A percentile compares a stretch with the other conserved stretches of the same genome.
Evolutionary conservation across 495 filamentous ascomycete genomes (phyloP).

Genomic region (Tetracladium marchalianum): DNA sequence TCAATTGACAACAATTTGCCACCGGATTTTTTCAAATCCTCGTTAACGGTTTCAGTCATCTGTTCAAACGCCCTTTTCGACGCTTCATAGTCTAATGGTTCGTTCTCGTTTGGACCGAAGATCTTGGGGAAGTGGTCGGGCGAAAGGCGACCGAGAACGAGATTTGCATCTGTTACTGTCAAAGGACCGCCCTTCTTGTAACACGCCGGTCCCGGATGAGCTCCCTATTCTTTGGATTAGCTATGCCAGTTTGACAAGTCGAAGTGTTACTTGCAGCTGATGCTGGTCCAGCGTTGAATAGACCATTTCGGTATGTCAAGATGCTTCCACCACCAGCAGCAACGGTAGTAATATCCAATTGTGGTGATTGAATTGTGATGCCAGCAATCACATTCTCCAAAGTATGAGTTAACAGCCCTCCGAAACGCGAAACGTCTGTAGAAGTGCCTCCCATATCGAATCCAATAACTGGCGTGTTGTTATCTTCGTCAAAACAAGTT

Average conservation of each 20-base stretch:
- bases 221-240: conserved; percentile 26
- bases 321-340: conserved; percentile 34
- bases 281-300: conserved; percentile 31
- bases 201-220: conserved; percentile 28
- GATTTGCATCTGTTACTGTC: conserved; percentile 32
- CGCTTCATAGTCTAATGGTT: conserved; percentile 17
- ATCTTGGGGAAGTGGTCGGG: conserved; percentile 24
- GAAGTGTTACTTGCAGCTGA: conserved; percentile 12
- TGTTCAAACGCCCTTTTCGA: conserved; percentile 11
- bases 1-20: conserved; percentile 24
- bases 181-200: conserved; percentile 30
- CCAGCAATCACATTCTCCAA: conserved; percentile 25
- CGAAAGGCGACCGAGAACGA: conserved; percentile 24
- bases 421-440: conserved; percentile 58
- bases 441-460: conserved; percentile 94
- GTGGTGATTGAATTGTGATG: conserved; percentile 24
- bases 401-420: conserved; percentile 23
- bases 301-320: conserved; percentile 26
- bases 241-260: too few relatives aligned
- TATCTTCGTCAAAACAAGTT: conserved; percentile 35
- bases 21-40: conserved; percentile 29
- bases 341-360: conserved; percentile 29
- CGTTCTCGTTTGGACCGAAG: conserved; percentile 22
- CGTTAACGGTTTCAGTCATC: conserved; percentile 31
- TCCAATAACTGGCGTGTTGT: conserved; percentile 80